phyloP scores from a whole-genome alignment of 768 basidiomycete species.

The Hydnomerulius pinastri region DNA sequence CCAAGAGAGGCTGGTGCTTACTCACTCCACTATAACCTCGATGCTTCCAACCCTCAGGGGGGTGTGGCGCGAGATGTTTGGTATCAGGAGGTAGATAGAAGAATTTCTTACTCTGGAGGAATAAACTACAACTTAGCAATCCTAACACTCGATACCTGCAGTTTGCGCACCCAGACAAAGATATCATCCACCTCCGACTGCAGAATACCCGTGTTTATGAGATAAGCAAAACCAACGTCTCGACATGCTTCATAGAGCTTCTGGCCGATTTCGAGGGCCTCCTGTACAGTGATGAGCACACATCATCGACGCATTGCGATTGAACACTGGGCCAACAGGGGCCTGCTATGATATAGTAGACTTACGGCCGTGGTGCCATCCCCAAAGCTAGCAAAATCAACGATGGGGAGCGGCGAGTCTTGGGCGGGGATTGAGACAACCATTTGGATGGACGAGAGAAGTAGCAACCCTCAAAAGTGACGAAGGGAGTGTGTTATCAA shows the following conservation, averaged over 20 bases:
- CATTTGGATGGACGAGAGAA: background rate
- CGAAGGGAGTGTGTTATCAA: background rate
- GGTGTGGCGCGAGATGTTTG: constrained; percentile 49
- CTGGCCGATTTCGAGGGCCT: constrained; percentile 14
- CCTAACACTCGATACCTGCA: constrained; percentile 3
- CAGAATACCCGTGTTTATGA: constrained; percentile 44
- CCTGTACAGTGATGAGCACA: constrained; percentile 5
- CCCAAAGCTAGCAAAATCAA: constrained; percentile 15
- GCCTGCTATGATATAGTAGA: background rate
- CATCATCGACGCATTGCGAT: background rate
- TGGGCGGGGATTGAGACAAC: background rate
- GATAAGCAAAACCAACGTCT: constrained; percentile 49
- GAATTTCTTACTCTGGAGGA: constrained; percentile 41
- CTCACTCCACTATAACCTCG: constrained; percentile 37
- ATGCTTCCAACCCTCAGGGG: constrained; percentile 45
- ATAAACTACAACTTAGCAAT: background rate
- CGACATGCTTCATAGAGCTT: constrained; percentile 18
- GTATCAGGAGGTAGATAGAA: constrained; percentile 39
- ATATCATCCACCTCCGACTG: constrained; percentile 38
- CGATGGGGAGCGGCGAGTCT: constrained; percentile 6
- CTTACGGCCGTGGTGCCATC: constrained; percentile 15
- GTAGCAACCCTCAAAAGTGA: no score
- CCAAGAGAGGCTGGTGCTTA: background rate
- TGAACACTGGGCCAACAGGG: background rate
- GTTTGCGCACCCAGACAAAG: constrained; percentile 43